Base-by-base conservation (phyloP, 129 eudicot genomes). In the Artemisia argyi region DNA sequence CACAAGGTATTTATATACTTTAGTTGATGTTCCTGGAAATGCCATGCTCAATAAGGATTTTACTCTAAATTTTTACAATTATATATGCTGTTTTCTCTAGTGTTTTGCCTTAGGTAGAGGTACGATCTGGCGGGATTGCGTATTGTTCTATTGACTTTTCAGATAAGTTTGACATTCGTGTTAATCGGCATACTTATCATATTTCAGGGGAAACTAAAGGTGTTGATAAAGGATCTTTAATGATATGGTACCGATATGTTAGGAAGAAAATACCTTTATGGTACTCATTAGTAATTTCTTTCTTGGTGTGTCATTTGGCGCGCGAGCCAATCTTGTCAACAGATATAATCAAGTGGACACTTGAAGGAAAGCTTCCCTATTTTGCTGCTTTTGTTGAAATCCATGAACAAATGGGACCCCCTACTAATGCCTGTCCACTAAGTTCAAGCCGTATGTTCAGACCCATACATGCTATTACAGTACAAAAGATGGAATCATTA, bases 361-460 rank as follows among this genome's bases (percentile, higher is more conserved):
- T 86, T 14, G 98, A 92, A 73, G 98, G 95, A 65, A 87, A 87
- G 72, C 88, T 92, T 54, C 95, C 96, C 3, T 92, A 87, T 76
- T 82, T 87, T 76, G 76, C 91, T 39, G 98, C 95, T 28, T 92
- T 83, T 82, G 20, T 62, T 51, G 89, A 89, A 65, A 85, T 92
- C 7, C 87, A 87, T 13, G 79, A 87, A 79, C 78, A 84, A 64
- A 74, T 92, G 3, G 91, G 85, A 44, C 26, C 86, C 63, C 79
- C 76, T 63, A 59, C 89, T 9, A 75, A 35, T 7, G 83, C 84
- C 11, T 92, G 96, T 39, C 92, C 96, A 7, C 46, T 92, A 39
- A 78, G 82, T 69, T 80, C 88, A 19, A 85, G 83, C 42, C 82
- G 75, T 53, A 85, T 89, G 98, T 89, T 92, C 67, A 81, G 91